Conservation (phyloP, 257 asterid species). For the Paraleonurus japonicus region DNA sequence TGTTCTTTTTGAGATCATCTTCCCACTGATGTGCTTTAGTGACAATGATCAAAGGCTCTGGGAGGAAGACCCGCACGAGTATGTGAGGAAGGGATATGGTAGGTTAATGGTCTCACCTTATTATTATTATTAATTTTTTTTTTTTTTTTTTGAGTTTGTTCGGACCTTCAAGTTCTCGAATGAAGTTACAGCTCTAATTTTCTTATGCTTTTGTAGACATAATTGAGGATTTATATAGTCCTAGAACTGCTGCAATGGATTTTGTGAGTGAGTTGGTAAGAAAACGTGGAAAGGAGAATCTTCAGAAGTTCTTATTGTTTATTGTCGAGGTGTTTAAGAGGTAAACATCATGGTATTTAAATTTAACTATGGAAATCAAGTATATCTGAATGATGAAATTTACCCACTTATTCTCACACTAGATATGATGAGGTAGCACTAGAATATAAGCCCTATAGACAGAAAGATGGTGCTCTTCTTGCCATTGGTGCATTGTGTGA, state of each 20-base stretch:
- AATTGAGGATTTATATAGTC: slow-evolving; percentile 95
- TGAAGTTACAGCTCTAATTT: slow-evolving; percentile 6
- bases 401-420: slow-evolving; percentile 21
- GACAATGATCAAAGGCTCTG: slow-evolving; percentile 93
- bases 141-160: neutral
- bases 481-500: slow-evolving; percentile 98
- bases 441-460: slow-evolving; percentile 75
- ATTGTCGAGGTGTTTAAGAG: slow-evolving; percentile 87
- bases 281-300: slow-evolving; percentile 95
- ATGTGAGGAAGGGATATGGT: slow-evolving; percentile 99
- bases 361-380: neutral
- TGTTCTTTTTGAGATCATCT: slow-evolving; percentile 87
- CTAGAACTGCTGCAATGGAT: slow-evolving; percentile 99
- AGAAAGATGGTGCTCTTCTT: slow-evolving; percentile 97
- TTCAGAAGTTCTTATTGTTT: slow-evolving; percentile 80
- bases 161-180: slow-evolving; percentile 9
- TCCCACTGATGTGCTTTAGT: slow-evolving; percentile 96
- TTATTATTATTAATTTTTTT: neutral
- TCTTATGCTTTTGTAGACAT: slow-evolving; percentile 54
- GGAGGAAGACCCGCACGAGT: slow-evolving; percentile 99
- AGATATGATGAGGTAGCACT: slow-evolving; percentile 78
- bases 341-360: slow-evolving; percentile 34
- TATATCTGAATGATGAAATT: slow-evolving; percentile 7
- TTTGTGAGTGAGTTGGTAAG: slow-evolving; percentile 97
- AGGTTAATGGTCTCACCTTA: slow-evolving; percentile 25